A percentile compares a stretch with the other conserved stretches of the same genome.
Conservation (phyloP, 2,329 filamentous ascomycete genomes). For the Epicoccum sorghinum region DNA sequence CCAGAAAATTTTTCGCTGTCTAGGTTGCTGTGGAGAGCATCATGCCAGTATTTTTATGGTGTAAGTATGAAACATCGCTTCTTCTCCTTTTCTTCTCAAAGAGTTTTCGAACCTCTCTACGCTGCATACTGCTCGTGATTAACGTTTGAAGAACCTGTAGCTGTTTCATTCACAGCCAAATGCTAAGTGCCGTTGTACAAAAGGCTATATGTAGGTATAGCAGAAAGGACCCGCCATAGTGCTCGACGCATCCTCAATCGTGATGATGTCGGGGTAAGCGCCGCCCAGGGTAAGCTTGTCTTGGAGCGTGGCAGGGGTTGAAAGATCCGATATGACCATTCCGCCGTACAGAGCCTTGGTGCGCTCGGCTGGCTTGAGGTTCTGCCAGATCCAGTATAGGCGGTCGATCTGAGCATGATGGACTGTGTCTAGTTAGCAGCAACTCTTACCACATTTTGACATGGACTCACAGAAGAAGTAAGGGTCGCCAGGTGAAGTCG, state of each 20-base stretch:
- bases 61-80: too few species aligned
- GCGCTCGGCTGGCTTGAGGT: slow-evolving; percentile 47
- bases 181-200: too few species aligned
- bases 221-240: slow-evolving; percentile 55
- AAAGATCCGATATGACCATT: slow-evolving; percentile 51
- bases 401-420: slow-evolving; percentile 55
- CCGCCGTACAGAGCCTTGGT: slow-evolving; percentile 49
- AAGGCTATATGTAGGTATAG: slow-evolving; percentile 50
- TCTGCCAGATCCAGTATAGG: slow-evolving; percentile 59
- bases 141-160: too few species aligned
- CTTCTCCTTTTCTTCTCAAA: too few species aligned
- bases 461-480: slow-evolving; percentile 47
- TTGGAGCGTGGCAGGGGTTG: slow-evolving; percentile 53
- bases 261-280: slow-evolving; percentile 37
- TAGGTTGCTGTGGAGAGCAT: too few species aligned
- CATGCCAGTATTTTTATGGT: too few species aligned
- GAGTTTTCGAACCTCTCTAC: too few species aligned
- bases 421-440: slow-evolving; percentile 18
- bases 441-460: too few species aligned
- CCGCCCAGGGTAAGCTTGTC: slow-evolving; percentile 50
- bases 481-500: slow-evolving; percentile 54
- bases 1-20: too few species aligned
- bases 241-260: slow-evolving; percentile 50
- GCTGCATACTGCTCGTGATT: too few species aligned
- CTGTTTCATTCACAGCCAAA: too few species aligned